Conservation (phyloP, 2,329 filamentous ascomycete genomes). For the Diaporthe sp. region DNA sequence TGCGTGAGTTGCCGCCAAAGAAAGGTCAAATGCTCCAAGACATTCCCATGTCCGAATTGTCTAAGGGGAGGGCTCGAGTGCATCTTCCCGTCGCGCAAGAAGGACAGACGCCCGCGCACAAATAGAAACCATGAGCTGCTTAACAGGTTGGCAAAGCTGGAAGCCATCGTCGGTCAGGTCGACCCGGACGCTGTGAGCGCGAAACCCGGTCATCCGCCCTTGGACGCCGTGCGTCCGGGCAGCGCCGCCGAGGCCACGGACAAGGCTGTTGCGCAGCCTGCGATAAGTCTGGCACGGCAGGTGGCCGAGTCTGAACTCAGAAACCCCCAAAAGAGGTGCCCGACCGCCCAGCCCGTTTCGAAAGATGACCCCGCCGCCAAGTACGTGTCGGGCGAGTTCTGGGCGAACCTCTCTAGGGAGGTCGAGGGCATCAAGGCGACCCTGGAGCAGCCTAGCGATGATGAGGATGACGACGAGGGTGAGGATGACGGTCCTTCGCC, state of each 20-base stretch:
- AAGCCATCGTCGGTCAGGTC: slow-evolving; percentile 60
- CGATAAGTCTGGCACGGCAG: background rate
- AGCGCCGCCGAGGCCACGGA: background rate
- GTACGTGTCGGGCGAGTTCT: slow-evolving; percentile 60
- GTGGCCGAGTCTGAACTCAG: slow-evolving; percentile 21
- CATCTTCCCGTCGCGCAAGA: slow-evolving; percentile 60
- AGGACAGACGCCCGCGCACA: slow-evolving; percentile 55
- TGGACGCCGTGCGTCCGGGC: background rate
- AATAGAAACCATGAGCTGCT: slow-evolving; percentile 60
- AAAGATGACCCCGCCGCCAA: slow-evolving; percentile 43
- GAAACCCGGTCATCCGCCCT: background rate
- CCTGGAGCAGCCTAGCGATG: slow-evolving; percentile 58
- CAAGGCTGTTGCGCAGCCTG: background rate
- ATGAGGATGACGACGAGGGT: slow-evolving; percentile 51
- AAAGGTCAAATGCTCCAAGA: slow-evolving; percentile 72
- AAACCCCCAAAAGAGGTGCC: slow-evolving; percentile 36
- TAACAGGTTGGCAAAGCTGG: slow-evolving; percentile 58
- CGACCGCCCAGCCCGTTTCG: slow-evolving; percentile 28
- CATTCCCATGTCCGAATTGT: slow-evolving; percentile 69
- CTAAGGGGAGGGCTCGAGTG: slow-evolving; percentile 62
- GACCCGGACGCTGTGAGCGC: slow-evolving; percentile 49
- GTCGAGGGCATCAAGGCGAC: slow-evolving; percentile 60
- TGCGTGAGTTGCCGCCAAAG: slow-evolving; percentile 66
- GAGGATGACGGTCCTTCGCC: slow-evolving; percentile 46
- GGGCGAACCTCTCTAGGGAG: slow-evolving; percentile 58